Conservation (phyloP, 306 rosid species). For the Pyrus pyrifolia region DNA sequence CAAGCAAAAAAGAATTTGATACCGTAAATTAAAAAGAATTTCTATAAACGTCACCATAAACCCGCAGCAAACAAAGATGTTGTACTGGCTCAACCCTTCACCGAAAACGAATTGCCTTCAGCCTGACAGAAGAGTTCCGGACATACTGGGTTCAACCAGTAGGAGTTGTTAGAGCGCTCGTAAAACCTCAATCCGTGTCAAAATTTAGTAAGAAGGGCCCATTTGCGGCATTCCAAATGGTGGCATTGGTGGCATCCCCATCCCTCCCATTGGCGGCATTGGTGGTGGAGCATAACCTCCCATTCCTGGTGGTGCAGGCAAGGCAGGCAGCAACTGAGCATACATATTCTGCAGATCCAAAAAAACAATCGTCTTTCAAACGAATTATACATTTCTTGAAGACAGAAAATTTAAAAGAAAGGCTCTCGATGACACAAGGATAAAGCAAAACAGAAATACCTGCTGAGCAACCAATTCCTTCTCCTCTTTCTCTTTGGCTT, state of each 20-base stretch:
- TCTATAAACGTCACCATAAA: not conserved
- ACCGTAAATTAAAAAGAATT: not conserved
- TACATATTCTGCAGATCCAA: conserved; percentile 83
- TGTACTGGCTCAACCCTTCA: not conserved
- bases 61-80: not conserved
- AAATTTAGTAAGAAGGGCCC: conserved; percentile 39
- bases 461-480: conserved; percentile 85
- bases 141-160: not conserved
- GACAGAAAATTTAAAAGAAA: not conserved
- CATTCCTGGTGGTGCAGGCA: conserved; percentile 91
- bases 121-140: not conserved
- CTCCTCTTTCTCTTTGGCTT: conserved; percentile 77
- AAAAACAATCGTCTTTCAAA: not conserved
- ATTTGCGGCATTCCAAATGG: conserved; percentile 87
- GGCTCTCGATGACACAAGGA: not conserved
- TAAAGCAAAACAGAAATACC: conserved; percentile 31
- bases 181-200: not conserved
- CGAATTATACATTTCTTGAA: not conserved
- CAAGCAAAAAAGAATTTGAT: not conserved
- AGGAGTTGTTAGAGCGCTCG: not conserved
- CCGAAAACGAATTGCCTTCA: not conserved
- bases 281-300: conserved; percentile 57
- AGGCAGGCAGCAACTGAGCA: conserved; percentile 92
- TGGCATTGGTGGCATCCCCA: conserved; percentile 96
- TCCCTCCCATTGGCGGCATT: conserved; percentile 60